These are phyloP conservation scores for Tricholoma sp. DNA, from an alignment of 768 basidiomycete genomes.

Conservation along the genomic window DNA sequence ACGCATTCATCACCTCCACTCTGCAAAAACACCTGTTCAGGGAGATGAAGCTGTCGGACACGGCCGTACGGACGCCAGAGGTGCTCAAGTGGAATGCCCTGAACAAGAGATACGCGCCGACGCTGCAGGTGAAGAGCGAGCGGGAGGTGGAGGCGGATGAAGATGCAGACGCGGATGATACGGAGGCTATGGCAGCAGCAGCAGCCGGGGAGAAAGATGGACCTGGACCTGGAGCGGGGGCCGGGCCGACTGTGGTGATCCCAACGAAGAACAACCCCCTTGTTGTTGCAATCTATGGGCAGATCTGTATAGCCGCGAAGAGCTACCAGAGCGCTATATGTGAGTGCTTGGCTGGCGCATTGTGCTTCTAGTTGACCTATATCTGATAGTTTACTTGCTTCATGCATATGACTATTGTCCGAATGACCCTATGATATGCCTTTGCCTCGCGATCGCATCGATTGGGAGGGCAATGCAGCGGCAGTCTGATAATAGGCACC, in stretches of 20 bases:
- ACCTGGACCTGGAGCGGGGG: conserved; percentile 3
- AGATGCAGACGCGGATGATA: conserved; percentile 35
- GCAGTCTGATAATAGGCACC: conserved; percentile 91
- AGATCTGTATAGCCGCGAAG: conserved; percentile 76
- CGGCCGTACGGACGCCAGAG: conserved; percentile 59
- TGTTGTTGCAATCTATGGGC: conserved; percentile 72
- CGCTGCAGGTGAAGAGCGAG: conserved; percentile 31
- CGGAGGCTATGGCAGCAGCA: conserved; percentile 15
- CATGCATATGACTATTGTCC: conserved; percentile 84
- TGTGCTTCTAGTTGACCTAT: background rate
- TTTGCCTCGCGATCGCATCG: conserved; percentile 79
- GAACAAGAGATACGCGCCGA: conserved; percentile 53
- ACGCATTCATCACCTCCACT: conserved; percentile 71
- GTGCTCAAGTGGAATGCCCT: conserved; percentile 55
- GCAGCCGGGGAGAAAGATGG: conserved; percentile 9
- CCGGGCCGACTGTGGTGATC: conserved; percentile 25
- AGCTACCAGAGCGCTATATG: conserved; percentile 91
- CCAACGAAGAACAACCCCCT: conserved; percentile 72
- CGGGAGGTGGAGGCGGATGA: conserved; percentile 33
- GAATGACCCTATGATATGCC: conserved; percentile 80
- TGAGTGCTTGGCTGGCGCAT: conserved; percentile 32
- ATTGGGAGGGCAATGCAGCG: conserved; percentile 89
- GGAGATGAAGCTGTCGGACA: conserved; percentile 68
- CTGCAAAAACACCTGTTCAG: conserved; percentile 83
- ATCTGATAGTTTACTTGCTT: conserved; percentile 73